Evolutionary conservation across 768 basidiomycete genomes (phyloP), one percentile per base, ranked within the genome.

Genomic region (Lactarius hatsudake): DNA sequence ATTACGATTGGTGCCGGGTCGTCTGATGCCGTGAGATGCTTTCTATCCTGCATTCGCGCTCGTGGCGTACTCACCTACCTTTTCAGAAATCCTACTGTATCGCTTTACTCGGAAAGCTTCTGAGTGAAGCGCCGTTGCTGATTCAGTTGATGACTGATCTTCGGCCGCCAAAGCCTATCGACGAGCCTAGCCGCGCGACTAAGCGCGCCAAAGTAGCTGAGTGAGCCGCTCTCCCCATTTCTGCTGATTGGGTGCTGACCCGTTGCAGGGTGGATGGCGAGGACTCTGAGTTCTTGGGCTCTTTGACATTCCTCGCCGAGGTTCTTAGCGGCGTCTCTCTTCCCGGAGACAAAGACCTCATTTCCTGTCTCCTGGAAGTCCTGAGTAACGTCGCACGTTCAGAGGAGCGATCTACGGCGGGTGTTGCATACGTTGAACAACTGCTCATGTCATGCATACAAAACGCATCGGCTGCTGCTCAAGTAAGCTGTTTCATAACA

Each of bases 401-500:
- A 18, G 78, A 84, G 7, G 80, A 86, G 9, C 74, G 82, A 40
- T 76, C 82, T 5, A 81, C 82, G 38, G 83, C 87, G n/a, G 91
- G 91, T 60, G 82, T 87, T 20, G 87, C 82, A 69, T 96, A 93
- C 71, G 78, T 90, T 13, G 87, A 93, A 74, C 95, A 96, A 75
- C 81, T 94, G 64, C 74, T 96, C 26, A 90, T 96, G 84, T 87
- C 89, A 12, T 90, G 90, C 2, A 81, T 96, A 28, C 90, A 92
- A 69, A 85, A 82, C 70, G 80, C 83, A 12, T 84, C 89, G 3
- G 79, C 78, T 20, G 82, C 83, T 64, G 79, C 90, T 30, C 78
- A 74, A 63, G 92, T 89, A 71, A 66, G 82, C 62, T 45, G 12
- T 20, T 65, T 36, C n/a, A 42, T 20, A 34, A 26, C 34, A 51